phyloP scores from a whole-genome alignment of 148 eudicot species.

The Rhododendron henanense region DNA sequence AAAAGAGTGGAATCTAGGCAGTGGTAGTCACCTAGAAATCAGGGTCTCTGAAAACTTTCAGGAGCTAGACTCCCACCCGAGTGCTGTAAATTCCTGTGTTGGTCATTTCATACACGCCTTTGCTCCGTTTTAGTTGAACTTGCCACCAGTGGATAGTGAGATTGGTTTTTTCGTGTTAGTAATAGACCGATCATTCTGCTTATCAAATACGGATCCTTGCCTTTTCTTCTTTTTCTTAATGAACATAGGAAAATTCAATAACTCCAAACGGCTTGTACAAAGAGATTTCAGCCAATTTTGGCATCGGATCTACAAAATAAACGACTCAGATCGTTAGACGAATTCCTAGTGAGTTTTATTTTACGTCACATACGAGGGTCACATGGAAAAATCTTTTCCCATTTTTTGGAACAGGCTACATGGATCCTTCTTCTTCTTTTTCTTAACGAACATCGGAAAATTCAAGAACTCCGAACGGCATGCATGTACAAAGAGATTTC shows the following conservation, averaged over 20 bases:
- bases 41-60: not conserved
- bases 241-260: not conserved
- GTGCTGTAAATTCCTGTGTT: not conserved
- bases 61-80: not conserved
- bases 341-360: too few species aligned
- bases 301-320: not conserved
- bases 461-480: not conserved
- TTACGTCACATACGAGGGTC: not conserved
- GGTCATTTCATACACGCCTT: fast-evolving
- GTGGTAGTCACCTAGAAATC: not conserved
- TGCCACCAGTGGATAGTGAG: not conserved
- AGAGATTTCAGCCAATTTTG: not conserved
- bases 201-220: not conserved
- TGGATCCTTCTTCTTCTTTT: not conserved
- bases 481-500: not conserved
- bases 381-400: not conserved
- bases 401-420: not conserved
- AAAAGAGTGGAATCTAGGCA: not conserved
- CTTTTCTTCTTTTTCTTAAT: not conserved
- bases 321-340: too few species aligned
- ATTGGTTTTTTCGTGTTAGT: not conserved
- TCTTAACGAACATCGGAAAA: not conserved
- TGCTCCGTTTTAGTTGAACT: not conserved
- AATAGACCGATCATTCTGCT: too few species aligned
- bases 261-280: too few species aligned